phyloP scores from a whole-genome alignment of 2,329 filamentous ascomycete genomes.

The Pseudomassariella vexata region DNA sequence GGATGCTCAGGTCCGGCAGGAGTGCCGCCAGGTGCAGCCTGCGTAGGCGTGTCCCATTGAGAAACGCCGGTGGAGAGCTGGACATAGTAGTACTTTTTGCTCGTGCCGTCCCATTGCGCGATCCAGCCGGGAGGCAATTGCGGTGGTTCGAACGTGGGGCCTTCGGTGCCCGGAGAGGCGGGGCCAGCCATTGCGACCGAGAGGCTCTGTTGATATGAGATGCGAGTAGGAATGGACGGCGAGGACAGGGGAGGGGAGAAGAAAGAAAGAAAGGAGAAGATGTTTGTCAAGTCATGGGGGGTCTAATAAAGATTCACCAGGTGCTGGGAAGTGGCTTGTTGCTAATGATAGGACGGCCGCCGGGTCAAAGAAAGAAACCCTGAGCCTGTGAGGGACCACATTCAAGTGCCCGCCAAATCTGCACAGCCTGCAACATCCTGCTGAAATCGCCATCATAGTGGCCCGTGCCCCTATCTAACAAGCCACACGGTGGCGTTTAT shows the following conservation, averaged over 20 bases:
- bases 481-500: too few species aligned
- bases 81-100: slow-evolving; percentile 65
- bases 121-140: slow-evolving; percentile 61
- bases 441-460: too few species aligned
- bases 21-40: slow-evolving; percentile 56
- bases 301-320: too few species aligned
- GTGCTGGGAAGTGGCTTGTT: too few species aligned
- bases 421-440: too few species aligned
- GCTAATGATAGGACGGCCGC: too few species aligned
- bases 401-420: too few species aligned
- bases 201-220: slow-evolving; percentile 2
- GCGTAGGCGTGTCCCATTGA: slow-evolving; percentile 68
- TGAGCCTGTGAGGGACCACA: too few species aligned
- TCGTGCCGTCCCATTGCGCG: slow-evolving; percentile 61
- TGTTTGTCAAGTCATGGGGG: neutral
- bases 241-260: neutral
- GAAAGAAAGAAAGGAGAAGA: neutral
- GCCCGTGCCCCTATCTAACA: too few species aligned
- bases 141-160: slow-evolving; percentile 53
- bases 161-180: slow-evolving; percentile 52
- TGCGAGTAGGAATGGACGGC: neutral
- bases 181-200: slow-evolving; percentile 45
- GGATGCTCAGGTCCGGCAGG: slow-evolving; percentile 54
- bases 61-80: slow-evolving; percentile 66
- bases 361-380: too few species aligned